phyloP scores from a whole-genome alignment of 1,284 basidiomycete genomes.

The Agroathelia rolfsii region DNA sequence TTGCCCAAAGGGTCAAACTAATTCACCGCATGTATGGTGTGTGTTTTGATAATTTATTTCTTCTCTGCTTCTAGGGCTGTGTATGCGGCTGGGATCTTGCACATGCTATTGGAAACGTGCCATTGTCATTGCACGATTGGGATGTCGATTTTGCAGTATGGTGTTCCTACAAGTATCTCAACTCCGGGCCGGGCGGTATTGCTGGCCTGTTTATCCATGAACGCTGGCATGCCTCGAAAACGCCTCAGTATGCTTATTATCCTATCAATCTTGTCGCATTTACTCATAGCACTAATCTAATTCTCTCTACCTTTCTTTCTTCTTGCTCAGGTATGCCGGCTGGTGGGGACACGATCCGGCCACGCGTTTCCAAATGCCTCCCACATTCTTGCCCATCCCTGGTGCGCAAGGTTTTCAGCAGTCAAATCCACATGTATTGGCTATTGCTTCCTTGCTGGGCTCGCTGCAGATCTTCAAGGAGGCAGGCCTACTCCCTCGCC shows the following conservation, averaged over 20 bases:
- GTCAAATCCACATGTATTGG: constrained; percentile 84
- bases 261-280: constrained; percentile 6
- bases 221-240: constrained; percentile 55
- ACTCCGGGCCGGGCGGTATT: constrained; percentile 91
- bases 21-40: constrained; percentile 5
- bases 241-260: constrained; percentile 44
- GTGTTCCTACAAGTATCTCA: constrained; percentile 98
- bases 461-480: constrained; percentile 74
- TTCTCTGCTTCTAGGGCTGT: constrained; percentile 52
- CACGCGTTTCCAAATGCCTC: constrained; percentile 89
- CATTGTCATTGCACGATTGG: constrained; percentile 87
- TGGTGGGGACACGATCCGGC: constrained; percentile 94
- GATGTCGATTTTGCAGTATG: constrained; percentile 93
- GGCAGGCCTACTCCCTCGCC: constrained; percentile 60
- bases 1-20: no score
- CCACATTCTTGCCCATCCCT: constrained; percentile 70
- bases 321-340: constrained; percentile 83
- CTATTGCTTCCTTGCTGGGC: constrained; percentile 71
- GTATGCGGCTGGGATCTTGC: constrained; percentile 95
- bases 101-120: constrained; percentile 92
- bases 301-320: no score
- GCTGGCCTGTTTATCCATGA: constrained; percentile 89
- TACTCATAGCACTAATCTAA: constrained; percentile 11
- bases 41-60: constrained; percentile 5
- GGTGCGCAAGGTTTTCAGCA: constrained; percentile 95